These are phyloP conservation scores for Litsea cubeba DNA, from an alignment of 164 flowering plant species.

Conservation along the genomic window DNA sequence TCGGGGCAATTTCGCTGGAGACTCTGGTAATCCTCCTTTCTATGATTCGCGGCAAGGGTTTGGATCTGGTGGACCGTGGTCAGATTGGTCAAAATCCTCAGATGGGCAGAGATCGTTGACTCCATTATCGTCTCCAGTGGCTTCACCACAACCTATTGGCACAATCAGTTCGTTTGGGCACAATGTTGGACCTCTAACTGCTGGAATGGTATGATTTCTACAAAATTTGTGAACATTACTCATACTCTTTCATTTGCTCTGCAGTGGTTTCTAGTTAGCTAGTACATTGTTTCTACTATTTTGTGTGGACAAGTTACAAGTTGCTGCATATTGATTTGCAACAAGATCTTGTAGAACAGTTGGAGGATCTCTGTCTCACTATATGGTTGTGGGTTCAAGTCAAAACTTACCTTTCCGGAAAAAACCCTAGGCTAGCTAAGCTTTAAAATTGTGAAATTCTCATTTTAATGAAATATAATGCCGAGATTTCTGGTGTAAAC, in stretches of 20 bases:
- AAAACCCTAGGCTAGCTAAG: no score
- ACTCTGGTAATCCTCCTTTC: conserved; percentile 38
- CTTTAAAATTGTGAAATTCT: no score
- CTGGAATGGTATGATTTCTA: conserved; percentile 43
- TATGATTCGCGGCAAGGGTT: conserved; percentile 56
- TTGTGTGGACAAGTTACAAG: not conserved
- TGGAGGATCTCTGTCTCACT: no score
- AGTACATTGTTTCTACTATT: not conserved
- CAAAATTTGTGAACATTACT: not conserved
- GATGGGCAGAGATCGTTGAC: conserved; percentile 62
- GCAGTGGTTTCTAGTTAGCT: not conserved
- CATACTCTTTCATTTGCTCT: not conserved
- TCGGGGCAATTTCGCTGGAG: conserved; percentile 47
- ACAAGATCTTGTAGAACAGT: no score
- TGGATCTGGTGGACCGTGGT: conserved; percentile 61
- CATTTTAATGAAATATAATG: no score
- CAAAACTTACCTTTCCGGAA: no score
- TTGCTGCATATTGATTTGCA: not conserved
- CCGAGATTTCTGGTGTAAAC: no score
- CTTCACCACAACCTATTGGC: conserved; percentile 62
- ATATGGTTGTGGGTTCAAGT: no score
- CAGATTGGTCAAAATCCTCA: conserved; percentile 63
- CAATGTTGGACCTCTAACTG: conserved; percentile 20
- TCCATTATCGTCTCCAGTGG: conserved; percentile 55
- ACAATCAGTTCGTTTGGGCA: conserved; percentile 60